phyloP scores from a whole-genome alignment of 495 filamentous ascomycete species.

The Annulohypoxylon nitens region DNA sequence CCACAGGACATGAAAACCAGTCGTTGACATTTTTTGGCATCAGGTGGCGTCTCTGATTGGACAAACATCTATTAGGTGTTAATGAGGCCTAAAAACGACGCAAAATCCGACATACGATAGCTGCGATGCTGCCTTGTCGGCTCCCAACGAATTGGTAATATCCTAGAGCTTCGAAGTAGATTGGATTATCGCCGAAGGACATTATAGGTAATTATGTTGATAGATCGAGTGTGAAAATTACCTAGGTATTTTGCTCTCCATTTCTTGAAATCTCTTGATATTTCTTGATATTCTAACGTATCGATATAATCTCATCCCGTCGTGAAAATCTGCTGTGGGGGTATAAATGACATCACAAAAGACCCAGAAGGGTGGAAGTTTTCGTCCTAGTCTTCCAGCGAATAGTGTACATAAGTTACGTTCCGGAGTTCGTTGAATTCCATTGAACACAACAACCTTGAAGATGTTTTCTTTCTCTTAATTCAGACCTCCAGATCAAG shows the following conservation, averaged over 20 bases:
- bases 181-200: too few relatives aligned
- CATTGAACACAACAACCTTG: not conserved
- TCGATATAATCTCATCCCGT: not conserved
- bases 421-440: not conserved
- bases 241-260: not conserved
- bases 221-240: too few relatives aligned
- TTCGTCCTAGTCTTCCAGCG: not conserved
- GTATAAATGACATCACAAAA: not conserved
- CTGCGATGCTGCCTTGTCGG: not conserved
- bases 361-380: too few relatives aligned
- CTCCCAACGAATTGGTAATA: not conserved
- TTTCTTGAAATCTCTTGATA: not conserved
- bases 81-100: not conserved
- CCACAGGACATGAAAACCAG: not conserved
- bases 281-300: not conserved
- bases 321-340: not conserved
- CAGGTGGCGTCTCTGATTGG: not conserved
- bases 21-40: not conserved
- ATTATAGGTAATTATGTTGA: too few relatives aligned
- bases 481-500: not conserved
- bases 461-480: not conserved
- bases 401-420: not conserved
- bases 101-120: not conserved
- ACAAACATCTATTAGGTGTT: not conserved
- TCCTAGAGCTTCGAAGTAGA: not conserved